A percentile compares a stretch with the other conserved stretches of the same genome.
These are phyloP conservation scores for Podosphaera fusca DNA, from an alignment of 2,329 filamentous ascomycete species.

Conservation along the genomic window DNA sequence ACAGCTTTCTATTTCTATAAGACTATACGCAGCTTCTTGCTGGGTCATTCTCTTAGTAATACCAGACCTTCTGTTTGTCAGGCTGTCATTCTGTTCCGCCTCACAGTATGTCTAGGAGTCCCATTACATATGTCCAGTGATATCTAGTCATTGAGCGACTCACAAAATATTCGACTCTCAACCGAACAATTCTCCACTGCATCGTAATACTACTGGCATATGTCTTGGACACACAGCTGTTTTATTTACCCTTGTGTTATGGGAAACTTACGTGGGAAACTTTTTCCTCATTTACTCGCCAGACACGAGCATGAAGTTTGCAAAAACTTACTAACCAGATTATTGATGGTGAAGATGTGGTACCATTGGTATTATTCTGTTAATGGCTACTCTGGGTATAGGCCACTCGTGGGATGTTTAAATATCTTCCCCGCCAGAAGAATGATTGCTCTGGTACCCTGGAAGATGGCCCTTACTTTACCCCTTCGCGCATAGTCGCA, in stretches of 20 bases:
- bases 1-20: not conserved
- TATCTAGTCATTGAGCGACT: not conserved
- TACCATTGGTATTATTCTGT: not conserved
- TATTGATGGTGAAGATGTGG: not conserved
- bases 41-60: not conserved
- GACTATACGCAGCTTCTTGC: not conserved
- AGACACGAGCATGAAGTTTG: not conserved
- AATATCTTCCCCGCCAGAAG: not conserved
- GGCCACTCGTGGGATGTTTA: not conserved
- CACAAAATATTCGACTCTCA: too few relatives aligned
- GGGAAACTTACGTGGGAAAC: not conserved
- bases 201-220: not conserved
- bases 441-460: not conserved
- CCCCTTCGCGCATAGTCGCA: not conserved
- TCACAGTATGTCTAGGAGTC: not conserved
- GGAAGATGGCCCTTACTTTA: not conserved
- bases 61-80: not conserved
- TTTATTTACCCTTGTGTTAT: not conserved
- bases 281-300: not conserved
- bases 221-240: not conserved
- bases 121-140: not conserved
- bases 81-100: not conserved
- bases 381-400: not conserved
- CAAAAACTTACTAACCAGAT: not conserved
- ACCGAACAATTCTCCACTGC: too few relatives aligned